Base-by-base conservation (phyloP, 495 filamentous ascomycete species). In the Friedmanniomyces endolithicus region DNA sequence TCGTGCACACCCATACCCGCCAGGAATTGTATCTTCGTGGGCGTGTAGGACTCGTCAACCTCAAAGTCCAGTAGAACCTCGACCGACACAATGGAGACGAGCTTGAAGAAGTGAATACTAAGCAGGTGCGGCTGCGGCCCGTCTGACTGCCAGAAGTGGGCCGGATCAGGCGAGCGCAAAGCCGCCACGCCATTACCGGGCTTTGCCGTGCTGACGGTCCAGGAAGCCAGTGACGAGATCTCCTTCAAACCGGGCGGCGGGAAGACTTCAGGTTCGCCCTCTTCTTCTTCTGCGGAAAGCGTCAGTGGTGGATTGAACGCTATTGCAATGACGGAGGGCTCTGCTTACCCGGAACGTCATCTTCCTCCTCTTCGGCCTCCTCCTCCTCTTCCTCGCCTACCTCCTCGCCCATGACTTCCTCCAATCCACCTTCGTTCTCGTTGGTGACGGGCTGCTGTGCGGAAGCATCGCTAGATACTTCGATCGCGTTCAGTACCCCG, bases 111-210 rank as follows among this genome's bases (percentile, higher is more conserved):
- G 69, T 97, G 90, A 17, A 95, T 82, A 34, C 86, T 95, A 23
- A 98, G 77, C n/a, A 81, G 79, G 59, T 98, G 92, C 14, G 92
- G 92, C 63, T 98, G 92, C 6, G 90, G 89, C 0, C 92, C 94
- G 67, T 97, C 94, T 16, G 88, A 94, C 78, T 97, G 92, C 92
- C 92, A 98, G 75, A 88, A 97, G 58, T 84, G 80, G 46, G 75
- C 70, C 1, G 85, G 79, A 43, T 88, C 85, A 22, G 89, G 85
- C 64, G 82, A 78, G 20, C 88, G 84, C 22, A 98, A 82, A 59
- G 90, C 87, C 29, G 83, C 77, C 43, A 95, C 83, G 34, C 88
- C 88, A 66, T 86, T 94, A 52, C 88, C 89, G 0, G 90, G 92
- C 71, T 96, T 97, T 66, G 82, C 82, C 58, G 86, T 90, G 57